Evolutionary conservation across 306 rosid genomes (phyloP), one percentile per base, ranked within the genome.

Genomic region (Crataegus laevigata): DNA sequence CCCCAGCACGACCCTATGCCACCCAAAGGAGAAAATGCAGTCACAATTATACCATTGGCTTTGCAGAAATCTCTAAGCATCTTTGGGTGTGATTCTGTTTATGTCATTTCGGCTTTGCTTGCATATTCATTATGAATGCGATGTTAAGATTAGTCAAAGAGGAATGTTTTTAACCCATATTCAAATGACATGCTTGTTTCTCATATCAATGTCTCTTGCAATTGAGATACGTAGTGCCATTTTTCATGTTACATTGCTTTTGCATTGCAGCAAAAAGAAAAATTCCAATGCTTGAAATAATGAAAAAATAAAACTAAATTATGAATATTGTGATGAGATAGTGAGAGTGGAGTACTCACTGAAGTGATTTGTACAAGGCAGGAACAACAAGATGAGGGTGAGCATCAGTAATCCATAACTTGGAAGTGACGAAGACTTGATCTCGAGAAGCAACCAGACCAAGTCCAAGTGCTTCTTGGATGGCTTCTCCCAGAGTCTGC

Each of bases 1-100:
- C 96, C 89, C 60, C 82, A 84, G 38, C 84, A 77, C 0, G 79
- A 76, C 4, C 92, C 96, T 26, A 79, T 83, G 61, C 82, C 81
- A 62, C 96, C 85, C 64, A 90, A 60, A 0, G 92, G 92, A 3
- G 91, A 90, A 58, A 42, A 90, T 0, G 91, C 92, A 0, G 91
- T 88, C 24, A 90, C 45, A 1, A 84, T 32, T 66, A 90, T 71
- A 3, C 90, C 87, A 28, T 86, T 84, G 3, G 32, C 66, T 0
- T 42, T 79, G 88, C 96, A 87, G 18, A 81, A 87, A 18, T 82
- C 85, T 69, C 86, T 76, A 0, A 87, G 83, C 36, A 79, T 78
- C 84, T 84, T 82, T 45, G 5, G 0, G 18, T 14, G 18, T 45
- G 15, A 45, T 45, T 45, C 18, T 14, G 13, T 45, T 18, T 0